Percentiles rank a stretch among this genome's conserved stretches.
These are phyloP conservation scores for Solidago caesia DNA, from an alignment of 129 eudicot genomes.

Conservation along the genomic window DNA sequence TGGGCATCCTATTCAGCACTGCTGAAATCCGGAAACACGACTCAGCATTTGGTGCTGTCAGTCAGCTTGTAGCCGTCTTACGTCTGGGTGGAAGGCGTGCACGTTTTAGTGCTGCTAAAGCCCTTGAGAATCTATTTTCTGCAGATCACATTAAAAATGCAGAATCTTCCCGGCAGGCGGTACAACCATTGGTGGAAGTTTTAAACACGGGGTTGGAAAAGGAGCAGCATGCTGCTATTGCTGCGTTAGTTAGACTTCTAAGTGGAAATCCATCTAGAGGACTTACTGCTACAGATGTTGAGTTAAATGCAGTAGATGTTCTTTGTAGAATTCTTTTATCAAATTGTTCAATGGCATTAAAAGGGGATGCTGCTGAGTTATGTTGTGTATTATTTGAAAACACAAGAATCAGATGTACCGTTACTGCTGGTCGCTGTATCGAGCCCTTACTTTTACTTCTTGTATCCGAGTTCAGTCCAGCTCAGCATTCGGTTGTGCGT, in stretches of 20 bases:
- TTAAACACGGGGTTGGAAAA: slow-evolving; percentile 84
- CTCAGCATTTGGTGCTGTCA: slow-evolving; percentile 90
- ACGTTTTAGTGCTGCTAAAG: slow-evolving; percentile 96
- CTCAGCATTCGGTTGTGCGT: slow-evolving; percentile 86
- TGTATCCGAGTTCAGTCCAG: slow-evolving; percentile 79
- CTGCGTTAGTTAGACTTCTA: slow-evolving; percentile 73
- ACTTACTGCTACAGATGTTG: slow-evolving; percentile 82
- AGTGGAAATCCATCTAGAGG: slow-evolving; percentile 87
- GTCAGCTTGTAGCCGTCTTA: slow-evolving; percentile 90
- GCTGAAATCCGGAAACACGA: slow-evolving; percentile 94
- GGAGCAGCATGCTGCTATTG: slow-evolving; percentile 99
- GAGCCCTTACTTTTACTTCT: slow-evolving; percentile 94
- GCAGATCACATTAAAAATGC: slow-evolving; percentile 95
- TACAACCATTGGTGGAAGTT: slow-evolving; percentile 92
- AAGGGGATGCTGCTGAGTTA: slow-evolving; percentile 92
- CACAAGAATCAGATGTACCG: slow-evolving; percentile 74
- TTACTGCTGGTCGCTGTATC: slow-evolving; percentile 89
- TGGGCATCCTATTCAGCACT: slow-evolving; percentile 82
- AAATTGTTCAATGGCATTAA: slow-evolving; percentile 81
- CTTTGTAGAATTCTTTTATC: slow-evolving; percentile 85
- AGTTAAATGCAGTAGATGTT: slow-evolving; percentile 96
- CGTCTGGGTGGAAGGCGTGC: slow-evolving; percentile 97
- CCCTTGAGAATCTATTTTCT: slow-evolving; percentile 87
- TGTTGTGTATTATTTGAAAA: slow-evolving; percentile 88
- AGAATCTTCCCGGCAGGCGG: slow-evolving; percentile 90